Conservation (phyloP, 345 rosid genomes). For the Syzygium jambos region DNA sequence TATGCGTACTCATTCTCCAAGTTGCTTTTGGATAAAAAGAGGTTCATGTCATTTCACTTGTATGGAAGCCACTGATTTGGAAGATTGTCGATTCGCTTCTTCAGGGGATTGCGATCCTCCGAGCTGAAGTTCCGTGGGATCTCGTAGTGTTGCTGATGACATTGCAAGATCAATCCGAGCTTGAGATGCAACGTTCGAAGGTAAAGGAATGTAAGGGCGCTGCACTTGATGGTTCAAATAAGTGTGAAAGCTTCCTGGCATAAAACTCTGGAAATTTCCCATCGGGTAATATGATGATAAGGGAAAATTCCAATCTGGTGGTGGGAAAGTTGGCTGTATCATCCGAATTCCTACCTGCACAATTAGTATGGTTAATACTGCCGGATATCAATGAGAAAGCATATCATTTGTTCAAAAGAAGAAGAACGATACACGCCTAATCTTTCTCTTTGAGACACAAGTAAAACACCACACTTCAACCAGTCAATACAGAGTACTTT, state of each 20-base stretch:
- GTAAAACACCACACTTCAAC: not conserved
- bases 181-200: not conserved
- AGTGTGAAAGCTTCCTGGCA: not conserved
- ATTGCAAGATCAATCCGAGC: not conserved
- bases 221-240: not conserved
- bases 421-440: not conserved
- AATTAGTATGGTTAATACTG: not conserved
- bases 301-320: not conserved
- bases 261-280: not conserved
- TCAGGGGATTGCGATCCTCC: not conserved
- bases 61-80: not conserved
- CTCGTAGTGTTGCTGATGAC: not conserved
- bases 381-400: not conserved
- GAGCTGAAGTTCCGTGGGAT: not conserved
- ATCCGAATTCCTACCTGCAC: not conserved
- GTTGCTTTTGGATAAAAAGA: not conserved
- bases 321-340: not conserved
- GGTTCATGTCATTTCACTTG: not conserved
- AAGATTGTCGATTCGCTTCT: not conserved
- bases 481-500: not conserved
- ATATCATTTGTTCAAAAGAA: not conserved
- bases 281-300: not conserved
- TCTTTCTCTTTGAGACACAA: not conserved
- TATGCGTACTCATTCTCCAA: not conserved
- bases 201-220: not conserved